phyloP scores from a whole-genome alignment of 2,329 filamentous ascomycete species.

The Paecilomyces dactylethromorphus region DNA sequence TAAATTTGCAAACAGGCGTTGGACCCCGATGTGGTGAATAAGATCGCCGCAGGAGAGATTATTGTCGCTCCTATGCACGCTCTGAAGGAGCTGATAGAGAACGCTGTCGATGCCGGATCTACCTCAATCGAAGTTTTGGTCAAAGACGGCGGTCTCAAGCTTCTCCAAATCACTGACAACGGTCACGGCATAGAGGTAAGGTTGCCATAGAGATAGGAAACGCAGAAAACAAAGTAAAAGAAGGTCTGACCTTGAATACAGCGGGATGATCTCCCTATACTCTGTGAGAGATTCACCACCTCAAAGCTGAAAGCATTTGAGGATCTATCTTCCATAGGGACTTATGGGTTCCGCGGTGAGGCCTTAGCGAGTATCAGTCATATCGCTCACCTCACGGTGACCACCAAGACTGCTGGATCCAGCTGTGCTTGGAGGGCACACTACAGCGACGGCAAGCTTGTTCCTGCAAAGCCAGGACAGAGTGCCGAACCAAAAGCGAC shows the following conservation, averaged over 20 bases:
- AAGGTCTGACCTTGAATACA: constrained; percentile 29
- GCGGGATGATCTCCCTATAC: constrained; percentile 84
- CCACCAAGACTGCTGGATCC: constrained; percentile 84
- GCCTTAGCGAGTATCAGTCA: constrained; percentile 96
- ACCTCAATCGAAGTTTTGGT: constrained; percentile 85
- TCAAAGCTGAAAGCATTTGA: constrained; percentile 93
- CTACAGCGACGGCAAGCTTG: constrained; percentile 76
- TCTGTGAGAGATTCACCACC: constrained; percentile 94
- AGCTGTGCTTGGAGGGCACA: constrained; percentile 84
- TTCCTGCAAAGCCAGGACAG: constrained; percentile 81
- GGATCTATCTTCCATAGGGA: constrained; percentile 80
- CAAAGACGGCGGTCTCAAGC: constrained; percentile 90
- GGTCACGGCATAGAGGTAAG: constrained; percentile 87
- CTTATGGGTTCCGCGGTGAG: constrained; percentile 97
- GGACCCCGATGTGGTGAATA: constrained; percentile 91
- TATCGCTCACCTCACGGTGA: constrained; percentile 91
- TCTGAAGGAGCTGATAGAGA: constrained; percentile 93
- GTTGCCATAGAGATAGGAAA: constrained; percentile 6
- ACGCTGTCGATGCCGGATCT: constrained; percentile 93
- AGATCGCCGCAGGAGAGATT: constrained; percentile 96
- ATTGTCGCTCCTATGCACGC: constrained; percentile 96
- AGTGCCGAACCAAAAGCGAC: constrained; percentile 77
- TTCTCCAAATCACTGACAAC: constrained; percentile 96
- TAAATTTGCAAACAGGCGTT: constrained; percentile 57
- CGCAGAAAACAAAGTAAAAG: not conserved